Evolutionary conservation across 164 flowering plant genomes (phyloP).

Genomic region (Liquidambar formosana): DNA sequence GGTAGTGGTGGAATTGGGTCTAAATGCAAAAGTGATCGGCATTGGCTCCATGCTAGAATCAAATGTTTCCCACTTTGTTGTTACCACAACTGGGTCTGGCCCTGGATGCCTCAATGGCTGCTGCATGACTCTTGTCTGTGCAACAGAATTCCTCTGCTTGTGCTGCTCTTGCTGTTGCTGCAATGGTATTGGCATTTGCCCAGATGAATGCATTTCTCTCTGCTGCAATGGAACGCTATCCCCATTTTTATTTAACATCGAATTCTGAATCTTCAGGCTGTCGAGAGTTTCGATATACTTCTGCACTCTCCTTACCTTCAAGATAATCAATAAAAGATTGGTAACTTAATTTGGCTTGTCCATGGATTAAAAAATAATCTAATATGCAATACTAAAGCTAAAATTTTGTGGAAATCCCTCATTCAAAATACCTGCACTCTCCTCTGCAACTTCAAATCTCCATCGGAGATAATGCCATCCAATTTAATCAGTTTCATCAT

Average conservation of each 20-base stretch:
- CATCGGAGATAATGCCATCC: conserved; percentile 45
- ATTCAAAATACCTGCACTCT: conserved; percentile 38
- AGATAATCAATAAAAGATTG: background rate
- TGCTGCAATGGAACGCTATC: background rate
- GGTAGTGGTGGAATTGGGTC: background rate
- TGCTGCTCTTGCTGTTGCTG: conserved; percentile 9
- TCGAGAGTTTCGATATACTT: conserved; percentile 35
- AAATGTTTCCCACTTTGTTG: conserved; percentile 39
- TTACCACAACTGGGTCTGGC: conserved; percentile 16
- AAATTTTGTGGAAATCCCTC: background rate
- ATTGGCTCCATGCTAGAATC: too few relatives aligned
- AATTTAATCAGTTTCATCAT: conserved; percentile 39
- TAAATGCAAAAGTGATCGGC: background rate
- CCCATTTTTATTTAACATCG: conserved; percentile 1
- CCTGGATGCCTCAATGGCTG: conserved; percentile 7
- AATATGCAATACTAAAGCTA: too few relatives aligned
- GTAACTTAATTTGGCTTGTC: too few relatives aligned
- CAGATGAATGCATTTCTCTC: background rate
- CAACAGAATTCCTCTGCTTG: conserved; percentile 5
- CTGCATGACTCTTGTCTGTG: background rate
- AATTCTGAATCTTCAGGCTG: conserved; percentile 22
- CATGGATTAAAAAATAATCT: too few relatives aligned
- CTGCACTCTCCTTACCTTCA: conserved; percentile 43
- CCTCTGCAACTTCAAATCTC: conserved; percentile 43
- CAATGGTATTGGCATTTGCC: conserved; percentile 1